These are phyloP conservation scores for Cyclocybe cylindracea DNA, from an alignment of 768 basidiomycete species.

Conservation along the genomic window DNA sequence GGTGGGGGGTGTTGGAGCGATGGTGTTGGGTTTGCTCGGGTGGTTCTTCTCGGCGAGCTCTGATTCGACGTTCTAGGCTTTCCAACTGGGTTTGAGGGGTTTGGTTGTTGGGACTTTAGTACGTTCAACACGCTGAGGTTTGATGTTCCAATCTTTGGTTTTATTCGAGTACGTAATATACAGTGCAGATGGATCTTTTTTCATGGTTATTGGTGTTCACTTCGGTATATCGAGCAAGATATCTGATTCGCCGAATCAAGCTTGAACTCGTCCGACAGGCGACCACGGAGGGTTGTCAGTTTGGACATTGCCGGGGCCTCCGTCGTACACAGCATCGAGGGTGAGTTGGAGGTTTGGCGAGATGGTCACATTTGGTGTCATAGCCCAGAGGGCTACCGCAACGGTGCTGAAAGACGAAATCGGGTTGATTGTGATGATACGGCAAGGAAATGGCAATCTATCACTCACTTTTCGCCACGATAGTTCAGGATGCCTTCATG, in stretches of 20 bases:
- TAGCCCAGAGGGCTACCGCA: constrained; percentile 69
- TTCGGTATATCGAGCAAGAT: no score
- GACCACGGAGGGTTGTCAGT: constrained; percentile 65
- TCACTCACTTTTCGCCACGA: constrained; percentile 64
- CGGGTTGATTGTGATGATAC: not conserved
- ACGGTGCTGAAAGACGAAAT: constrained; percentile 40
- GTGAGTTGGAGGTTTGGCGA: constrained; percentile 55
- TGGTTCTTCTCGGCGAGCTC: constrained; percentile 12
- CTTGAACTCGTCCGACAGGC: constrained; percentile 18
- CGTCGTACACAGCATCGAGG: constrained; percentile 60
- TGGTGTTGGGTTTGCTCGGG: constrained; percentile 15
- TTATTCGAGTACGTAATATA: not conserved
- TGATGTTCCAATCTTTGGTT: not conserved
- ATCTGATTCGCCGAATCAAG: no score
- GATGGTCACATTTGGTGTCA: constrained; percentile 48
- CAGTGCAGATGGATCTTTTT: not conserved
- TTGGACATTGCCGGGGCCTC: constrained; percentile 60
- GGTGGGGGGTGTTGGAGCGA: constrained; percentile 28
- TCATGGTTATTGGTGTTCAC: not conserved
- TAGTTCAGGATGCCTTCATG: constrained; percentile 81
- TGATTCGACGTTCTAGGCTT: not conserved
- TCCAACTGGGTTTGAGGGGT: no score
- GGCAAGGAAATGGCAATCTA: not conserved
- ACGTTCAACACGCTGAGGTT: no score
- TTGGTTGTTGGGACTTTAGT: no score